A percentile compares a stretch with the other conserved stretches of the same genome.
Evolutionary conservation across 2,329 filamentous ascomycete genomes (phyloP).

Genomic region (Myriangium duriaei): DNA sequence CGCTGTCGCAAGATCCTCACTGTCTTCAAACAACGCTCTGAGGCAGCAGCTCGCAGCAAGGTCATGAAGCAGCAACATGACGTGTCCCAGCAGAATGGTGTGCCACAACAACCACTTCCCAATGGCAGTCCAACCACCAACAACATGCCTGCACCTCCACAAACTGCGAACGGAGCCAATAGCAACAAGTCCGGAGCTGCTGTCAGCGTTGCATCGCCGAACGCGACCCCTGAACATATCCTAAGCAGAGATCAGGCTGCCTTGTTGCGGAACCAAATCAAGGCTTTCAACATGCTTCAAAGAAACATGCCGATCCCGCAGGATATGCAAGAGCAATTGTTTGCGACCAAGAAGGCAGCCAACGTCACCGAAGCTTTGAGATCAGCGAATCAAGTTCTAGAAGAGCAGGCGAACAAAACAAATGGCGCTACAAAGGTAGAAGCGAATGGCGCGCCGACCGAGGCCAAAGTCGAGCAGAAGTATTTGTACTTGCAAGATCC

Average conservation of each 20-base stretch:
- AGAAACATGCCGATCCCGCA: constrained; percentile 75
- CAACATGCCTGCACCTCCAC: constrained; percentile 23
- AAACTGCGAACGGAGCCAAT: constrained; percentile 16
- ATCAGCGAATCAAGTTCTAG: constrained; percentile 38
- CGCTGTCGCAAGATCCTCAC: constrained; percentile 65
- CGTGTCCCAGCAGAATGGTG: constrained; percentile 39
- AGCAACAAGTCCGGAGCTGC: constrained; percentile 12
- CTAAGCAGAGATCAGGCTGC: constrained; percentile 70
- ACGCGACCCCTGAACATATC: constrained; percentile 25
- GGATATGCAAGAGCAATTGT: constrained; percentile 71
- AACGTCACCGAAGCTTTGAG: constrained; percentile 28
- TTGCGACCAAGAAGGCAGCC: constrained; percentile 41
- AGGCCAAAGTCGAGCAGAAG: constrained; percentile 26
- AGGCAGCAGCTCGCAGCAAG: constrained; percentile 26
- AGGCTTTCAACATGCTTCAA: constrained; percentile 78
- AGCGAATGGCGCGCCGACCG: constrained; percentile 27
- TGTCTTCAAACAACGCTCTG: constrained; percentile 38
- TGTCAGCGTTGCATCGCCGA: constrained; percentile 18
- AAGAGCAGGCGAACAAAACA: constrained; percentile 34
- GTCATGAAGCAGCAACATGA: constrained; percentile 33
- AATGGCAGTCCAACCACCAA: constrained; percentile 37
- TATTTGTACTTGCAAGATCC: constrained; percentile 70
- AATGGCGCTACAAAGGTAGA: constrained; percentile 27
- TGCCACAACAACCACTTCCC: constrained; percentile 25
- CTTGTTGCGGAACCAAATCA: constrained; percentile 72